Evolutionary conservation across 352 stramenopile species (phyloP).

Genomic region (Globisporangium lucens): DNA sequence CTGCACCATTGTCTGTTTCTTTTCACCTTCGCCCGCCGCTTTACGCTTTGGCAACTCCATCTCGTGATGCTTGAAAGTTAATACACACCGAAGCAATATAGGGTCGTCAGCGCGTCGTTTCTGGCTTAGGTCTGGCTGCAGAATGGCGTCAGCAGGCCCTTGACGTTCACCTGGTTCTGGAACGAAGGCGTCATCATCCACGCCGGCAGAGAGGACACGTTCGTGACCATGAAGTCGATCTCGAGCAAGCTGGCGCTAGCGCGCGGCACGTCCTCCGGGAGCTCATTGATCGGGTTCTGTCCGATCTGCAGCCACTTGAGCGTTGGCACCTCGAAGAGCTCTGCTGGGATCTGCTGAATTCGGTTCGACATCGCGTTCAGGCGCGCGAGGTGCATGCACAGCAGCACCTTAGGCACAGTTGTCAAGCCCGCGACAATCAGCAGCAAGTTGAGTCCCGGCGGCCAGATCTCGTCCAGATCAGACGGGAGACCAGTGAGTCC

Average conservation of each 20-base stretch:
- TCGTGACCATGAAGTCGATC: conserved; percentile 13
- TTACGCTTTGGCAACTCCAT: no score
- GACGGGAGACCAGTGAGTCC: conserved; percentile 4
- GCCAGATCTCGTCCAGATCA: conserved; percentile 22
- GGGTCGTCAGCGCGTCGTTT: background rate
- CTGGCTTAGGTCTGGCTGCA: background rate
- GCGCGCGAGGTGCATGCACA: background rate
- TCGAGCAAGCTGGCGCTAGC: background rate
- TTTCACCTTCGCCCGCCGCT: no score
- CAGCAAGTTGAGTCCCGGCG: background rate
- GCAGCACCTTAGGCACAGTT: conserved; percentile 1
- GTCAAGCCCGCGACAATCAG: background rate
- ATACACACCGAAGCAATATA: no score
- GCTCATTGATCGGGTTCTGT: conserved; percentile 4
- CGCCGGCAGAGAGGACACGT: conserved; percentile 5
- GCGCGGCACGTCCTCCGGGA: background rate
- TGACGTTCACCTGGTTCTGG: background rate
- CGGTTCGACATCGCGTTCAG: background rate
- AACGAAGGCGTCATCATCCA: conserved; percentile 10
- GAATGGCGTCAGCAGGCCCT: background rate
- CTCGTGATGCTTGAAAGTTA: no score
- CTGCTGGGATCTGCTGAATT: background rate
- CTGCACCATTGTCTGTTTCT: no score
- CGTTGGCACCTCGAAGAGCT: conserved; percentile 9
- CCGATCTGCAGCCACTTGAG: conserved; percentile 8